These are phyloP conservation scores for Diaporthe australafricana DNA, from an alignment of 2,329 filamentous ascomycete species.

Conservation along the genomic window DNA sequence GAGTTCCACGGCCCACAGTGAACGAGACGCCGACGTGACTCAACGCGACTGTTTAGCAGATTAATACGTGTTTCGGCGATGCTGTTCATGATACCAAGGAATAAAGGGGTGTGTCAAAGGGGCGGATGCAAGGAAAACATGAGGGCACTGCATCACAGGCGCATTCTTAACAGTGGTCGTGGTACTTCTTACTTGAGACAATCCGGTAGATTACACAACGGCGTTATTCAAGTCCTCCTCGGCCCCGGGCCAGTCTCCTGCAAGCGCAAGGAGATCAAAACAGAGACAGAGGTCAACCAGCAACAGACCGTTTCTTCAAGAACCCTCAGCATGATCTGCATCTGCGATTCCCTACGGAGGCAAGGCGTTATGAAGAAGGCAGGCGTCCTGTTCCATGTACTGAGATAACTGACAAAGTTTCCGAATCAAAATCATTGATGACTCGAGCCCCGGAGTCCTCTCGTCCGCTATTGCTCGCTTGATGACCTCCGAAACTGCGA, in stretches of 20 bases:
- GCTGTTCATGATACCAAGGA: conserved; percentile 37
- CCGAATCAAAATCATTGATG: not conserved
- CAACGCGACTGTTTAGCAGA: conserved; percentile 10
- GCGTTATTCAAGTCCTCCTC: conserved; percentile 5
- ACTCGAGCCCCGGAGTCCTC: not conserved
- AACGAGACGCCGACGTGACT: conserved; percentile 4
- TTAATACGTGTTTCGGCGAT: conserved; percentile 34
- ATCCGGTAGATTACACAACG: conserved; percentile 16
- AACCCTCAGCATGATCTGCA: conserved; percentile 32
- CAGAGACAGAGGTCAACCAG: conserved; percentile 12
- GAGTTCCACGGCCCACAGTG: conserved; percentile 53
- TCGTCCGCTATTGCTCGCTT: no score
- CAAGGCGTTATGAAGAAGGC: conserved; percentile 35
- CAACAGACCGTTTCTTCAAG: conserved; percentile 23
- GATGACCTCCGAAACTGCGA: not conserved
- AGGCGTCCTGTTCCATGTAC: conserved; percentile 12
- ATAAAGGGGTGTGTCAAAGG: conserved; percentile 26
- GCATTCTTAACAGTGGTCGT: conserved; percentile 22
- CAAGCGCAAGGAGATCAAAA: conserved; percentile 13
- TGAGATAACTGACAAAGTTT: conserved; percentile 33
- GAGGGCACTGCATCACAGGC: conserved; percentile 33
- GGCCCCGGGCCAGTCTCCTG: not conserved
- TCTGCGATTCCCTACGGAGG: conserved; percentile 33
- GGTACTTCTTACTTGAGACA: conserved; percentile 16
- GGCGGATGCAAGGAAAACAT: conserved; percentile 31